Conservation (phyloP, 148 eudicot species). For the Fagopyrum tataricum region DNA sequence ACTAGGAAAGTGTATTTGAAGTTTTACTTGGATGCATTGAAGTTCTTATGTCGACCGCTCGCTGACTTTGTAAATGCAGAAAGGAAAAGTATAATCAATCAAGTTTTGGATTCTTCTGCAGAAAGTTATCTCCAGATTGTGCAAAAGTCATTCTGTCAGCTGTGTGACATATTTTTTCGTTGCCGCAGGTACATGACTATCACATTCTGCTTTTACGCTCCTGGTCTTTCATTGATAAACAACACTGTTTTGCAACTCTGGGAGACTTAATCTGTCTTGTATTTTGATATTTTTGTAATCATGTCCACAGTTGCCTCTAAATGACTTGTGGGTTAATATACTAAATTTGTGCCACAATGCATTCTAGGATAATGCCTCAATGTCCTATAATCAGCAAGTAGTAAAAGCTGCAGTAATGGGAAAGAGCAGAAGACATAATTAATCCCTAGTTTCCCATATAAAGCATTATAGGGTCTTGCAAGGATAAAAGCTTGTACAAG, state of each 20-base stretch:
- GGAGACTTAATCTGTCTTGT: neutral
- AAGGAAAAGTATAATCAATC: conserved; percentile 43
- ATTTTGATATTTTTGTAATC: neutral
- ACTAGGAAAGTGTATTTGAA: conserved; percentile 21
- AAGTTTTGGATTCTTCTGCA: conserved; percentile 25
- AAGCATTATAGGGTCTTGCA: neutral
- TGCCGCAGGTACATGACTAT: conserved; percentile 40
- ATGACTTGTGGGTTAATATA: neutral
- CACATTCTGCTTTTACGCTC: neutral
- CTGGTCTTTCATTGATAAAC: neutral
- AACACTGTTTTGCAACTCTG: neutral
- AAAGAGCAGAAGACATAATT: no score
- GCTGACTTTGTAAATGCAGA: conserved; percentile 55
- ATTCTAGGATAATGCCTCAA: neutral
- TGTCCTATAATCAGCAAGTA: no score
- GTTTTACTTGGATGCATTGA: conserved; percentile 54
- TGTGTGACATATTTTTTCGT: conserved; percentile 29
- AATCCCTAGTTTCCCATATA: no score
- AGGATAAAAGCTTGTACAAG: neutral
- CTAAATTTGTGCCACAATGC: neutral
- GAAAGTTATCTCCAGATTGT: conserved; percentile 27
- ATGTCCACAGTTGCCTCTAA: neutral
- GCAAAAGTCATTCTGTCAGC: conserved; percentile 44
- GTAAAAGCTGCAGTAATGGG: no score
- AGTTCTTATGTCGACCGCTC: conserved; percentile 64